Evolutionary conservation across 2,329 filamentous ascomycete species (phyloP).

Genomic region (Penicillium sclerotigenum): DNA sequence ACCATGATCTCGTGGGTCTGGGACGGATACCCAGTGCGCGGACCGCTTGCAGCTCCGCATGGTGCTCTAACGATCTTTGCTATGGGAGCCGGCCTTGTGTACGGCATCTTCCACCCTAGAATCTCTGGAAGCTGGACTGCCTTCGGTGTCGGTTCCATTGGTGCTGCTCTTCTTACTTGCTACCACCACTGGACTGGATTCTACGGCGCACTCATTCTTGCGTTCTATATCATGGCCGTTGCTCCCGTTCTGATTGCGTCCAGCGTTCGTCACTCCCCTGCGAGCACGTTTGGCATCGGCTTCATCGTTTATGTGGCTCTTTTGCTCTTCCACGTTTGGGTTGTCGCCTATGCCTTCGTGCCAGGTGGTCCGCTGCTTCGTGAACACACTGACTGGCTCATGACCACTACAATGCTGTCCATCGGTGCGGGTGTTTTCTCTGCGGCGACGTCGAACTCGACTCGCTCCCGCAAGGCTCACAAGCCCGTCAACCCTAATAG

Average conservation of each 20-base stretch:
- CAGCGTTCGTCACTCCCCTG: conserved; percentile 73
- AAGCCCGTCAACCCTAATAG: conserved; percentile 38
- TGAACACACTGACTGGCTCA: conserved; percentile 94
- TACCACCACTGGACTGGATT: conserved; percentile 85
- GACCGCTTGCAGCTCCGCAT: conserved; percentile 84
- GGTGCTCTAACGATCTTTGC: conserved; percentile 80
- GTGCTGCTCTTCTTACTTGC: conserved; percentile 73
- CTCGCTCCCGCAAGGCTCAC: conserved; percentile 32
- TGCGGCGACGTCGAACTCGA: conserved; percentile 53
- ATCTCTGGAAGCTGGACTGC: conserved; percentile 74
- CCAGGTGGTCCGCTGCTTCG: conserved; percentile 88
- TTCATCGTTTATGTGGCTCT: conserved; percentile 91
- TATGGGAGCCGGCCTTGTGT: conserved; percentile 77
- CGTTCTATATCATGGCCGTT: conserved; percentile 78
- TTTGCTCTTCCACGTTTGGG: conserved; percentile 97
- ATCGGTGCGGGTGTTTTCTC: conserved; percentile 84
- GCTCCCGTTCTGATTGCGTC: conserved; percentile 71
- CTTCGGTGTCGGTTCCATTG: conserved; percentile 73
- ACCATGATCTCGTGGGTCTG: conserved; percentile 99
- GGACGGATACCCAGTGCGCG: conserved; percentile 90
- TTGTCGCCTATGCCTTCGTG: conserved; percentile 96
- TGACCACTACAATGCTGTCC: conserved; percentile 78
- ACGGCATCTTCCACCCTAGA: conserved; percentile 70
- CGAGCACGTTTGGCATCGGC: conserved; percentile 77
- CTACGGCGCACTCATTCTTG: conserved; percentile 72